These are phyloP conservation scores for Fusarium torulosum DNA, from an alignment of 2,329 filamentous ascomycete species.

Conservation along the genomic window DNA sequence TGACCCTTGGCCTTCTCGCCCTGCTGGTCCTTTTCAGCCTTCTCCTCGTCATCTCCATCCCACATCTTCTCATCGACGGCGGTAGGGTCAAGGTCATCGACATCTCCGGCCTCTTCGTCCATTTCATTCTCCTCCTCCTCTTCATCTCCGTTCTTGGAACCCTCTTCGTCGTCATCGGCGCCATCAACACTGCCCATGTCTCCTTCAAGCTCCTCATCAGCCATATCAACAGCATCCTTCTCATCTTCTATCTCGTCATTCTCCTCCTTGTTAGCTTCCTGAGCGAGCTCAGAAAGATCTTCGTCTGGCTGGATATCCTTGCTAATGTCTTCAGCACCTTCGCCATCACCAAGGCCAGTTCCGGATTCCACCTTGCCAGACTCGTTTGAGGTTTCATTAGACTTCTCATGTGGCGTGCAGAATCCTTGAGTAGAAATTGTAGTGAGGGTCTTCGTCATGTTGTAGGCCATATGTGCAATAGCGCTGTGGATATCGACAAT, in stretches of 20 bases:
- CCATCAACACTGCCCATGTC: slow-evolving; percentile 77
- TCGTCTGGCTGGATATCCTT: slow-evolving; percentile 96
- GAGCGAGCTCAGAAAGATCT: slow-evolving; percentile 89
- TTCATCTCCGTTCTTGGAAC: slow-evolving; percentile 71
- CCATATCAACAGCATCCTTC: slow-evolving; percentile 91
- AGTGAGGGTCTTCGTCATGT: slow-evolving; percentile 80
- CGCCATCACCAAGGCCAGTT: slow-evolving; percentile 93
- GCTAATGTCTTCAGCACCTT: slow-evolving; percentile 96
- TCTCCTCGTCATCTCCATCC: slow-evolving; percentile 86
- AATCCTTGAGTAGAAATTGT: slow-evolving; percentile 88
- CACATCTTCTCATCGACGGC: slow-evolving; percentile 99
- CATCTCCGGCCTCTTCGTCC: slow-evolving; percentile 90
- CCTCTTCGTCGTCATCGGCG: slow-evolving; percentile 70
- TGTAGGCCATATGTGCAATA: slow-evolving; percentile 79
- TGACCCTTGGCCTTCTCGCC: slow-evolving; percentile 78
- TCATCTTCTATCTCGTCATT: slow-evolving; percentile 79
- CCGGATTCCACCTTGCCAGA: slow-evolving; percentile 88
- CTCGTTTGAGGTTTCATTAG: slow-evolving; percentile 75
- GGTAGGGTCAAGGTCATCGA: slow-evolving; percentile 89
- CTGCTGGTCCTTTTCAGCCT: slow-evolving; percentile 85
- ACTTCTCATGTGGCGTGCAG: slow-evolving; percentile 88
- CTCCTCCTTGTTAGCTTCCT: slow-evolving; percentile 79
- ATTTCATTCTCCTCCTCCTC: slow-evolving; percentile 79
- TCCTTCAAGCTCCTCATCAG: slow-evolving; percentile 90
- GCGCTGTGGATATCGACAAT: slow-evolving; percentile 76